Evolutionary conservation across 345 rosid species (phyloP).

Genomic region (Aegle marmelos): DNA sequence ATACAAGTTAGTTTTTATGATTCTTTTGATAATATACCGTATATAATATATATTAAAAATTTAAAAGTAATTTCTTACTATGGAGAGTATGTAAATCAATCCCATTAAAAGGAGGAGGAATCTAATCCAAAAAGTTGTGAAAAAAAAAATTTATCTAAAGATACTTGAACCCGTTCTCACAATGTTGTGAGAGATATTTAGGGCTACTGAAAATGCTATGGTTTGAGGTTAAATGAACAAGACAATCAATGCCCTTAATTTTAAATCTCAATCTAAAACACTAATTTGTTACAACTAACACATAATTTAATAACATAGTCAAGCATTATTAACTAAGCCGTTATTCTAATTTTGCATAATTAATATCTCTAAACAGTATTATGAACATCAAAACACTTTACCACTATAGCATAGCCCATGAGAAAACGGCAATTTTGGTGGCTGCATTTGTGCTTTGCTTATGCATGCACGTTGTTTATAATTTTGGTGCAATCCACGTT

Average conservation of each 20-base stretch:
- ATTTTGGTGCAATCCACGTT: neutral
- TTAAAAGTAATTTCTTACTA: too few relatives aligned
- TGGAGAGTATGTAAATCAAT: too few relatives aligned
- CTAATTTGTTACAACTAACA: neutral
- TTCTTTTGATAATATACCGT: too few relatives aligned
- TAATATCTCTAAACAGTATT: neutral
- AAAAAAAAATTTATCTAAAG: too few relatives aligned
- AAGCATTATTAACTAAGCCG: too few relatives aligned
- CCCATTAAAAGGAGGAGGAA: too few relatives aligned
- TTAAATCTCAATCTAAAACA: neutral
- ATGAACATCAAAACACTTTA: neutral
- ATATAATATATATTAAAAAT: too few relatives aligned
- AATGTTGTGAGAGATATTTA: too few relatives aligned
- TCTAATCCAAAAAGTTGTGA: too few relatives aligned
- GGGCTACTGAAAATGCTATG: neutral
- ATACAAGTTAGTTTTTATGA: too few relatives aligned
- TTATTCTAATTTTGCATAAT: neutral
- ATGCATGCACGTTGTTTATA: neutral
- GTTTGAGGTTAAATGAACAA: neutral
- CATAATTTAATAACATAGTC: too few relatives aligned
- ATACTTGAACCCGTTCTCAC: neutral
- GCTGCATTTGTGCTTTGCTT: neutral
- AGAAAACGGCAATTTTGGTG: neutral
- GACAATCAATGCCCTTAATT: neutral
- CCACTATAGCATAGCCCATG: too few relatives aligned